phyloP scores from a whole-genome alignment of 2,329 filamentous ascomycete genomes.

The Coniella vitis region DNA sequence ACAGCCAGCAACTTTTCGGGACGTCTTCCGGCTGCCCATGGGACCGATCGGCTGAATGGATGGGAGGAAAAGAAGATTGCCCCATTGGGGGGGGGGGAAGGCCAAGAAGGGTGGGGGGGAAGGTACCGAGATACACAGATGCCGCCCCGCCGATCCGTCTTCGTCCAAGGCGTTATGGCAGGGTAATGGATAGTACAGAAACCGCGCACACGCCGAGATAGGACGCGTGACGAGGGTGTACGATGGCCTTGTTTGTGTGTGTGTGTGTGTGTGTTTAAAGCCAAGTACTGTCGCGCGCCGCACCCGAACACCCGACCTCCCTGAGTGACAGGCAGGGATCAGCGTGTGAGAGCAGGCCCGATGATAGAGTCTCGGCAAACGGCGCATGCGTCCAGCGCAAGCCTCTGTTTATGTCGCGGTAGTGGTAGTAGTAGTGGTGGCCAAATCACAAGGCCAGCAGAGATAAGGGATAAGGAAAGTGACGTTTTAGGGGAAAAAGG shows the following conservation, averaged over 20 bases:
- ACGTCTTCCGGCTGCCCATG: background rate
- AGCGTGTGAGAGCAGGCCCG: constrained; percentile 8
- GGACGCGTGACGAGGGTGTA: background rate
- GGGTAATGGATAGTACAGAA: background rate
- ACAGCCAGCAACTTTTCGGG: background rate
- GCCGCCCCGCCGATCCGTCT: constrained; percentile 9
- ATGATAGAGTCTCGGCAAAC: constrained; percentile 6
- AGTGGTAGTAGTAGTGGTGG: too few species aligned
- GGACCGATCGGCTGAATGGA: background rate
- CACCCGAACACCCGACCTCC: background rate
- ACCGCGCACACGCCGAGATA: background rate
- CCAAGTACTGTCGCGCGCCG: background rate
- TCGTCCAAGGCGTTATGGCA: background rate
- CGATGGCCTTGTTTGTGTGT: constrained; percentile 1
- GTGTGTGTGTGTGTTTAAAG: background rate
- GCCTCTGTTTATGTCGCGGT: background rate
- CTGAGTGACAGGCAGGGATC: constrained; percentile 2
- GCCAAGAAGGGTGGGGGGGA: background rate
- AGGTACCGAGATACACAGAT: background rate
- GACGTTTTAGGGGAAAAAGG: background rate
- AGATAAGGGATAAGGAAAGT: too few species aligned
- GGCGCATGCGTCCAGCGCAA: constrained; percentile 9
- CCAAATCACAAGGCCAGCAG: too few species aligned
- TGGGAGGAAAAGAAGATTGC: background rate
- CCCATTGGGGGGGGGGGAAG: background rate